Percentiles rank a stretch among this genome's conserved stretches.
These are phyloP conservation scores for Phaffomyces antillensis DNA, from an alignment of 805 yeast genomes.

Conservation along the genomic window DNA sequence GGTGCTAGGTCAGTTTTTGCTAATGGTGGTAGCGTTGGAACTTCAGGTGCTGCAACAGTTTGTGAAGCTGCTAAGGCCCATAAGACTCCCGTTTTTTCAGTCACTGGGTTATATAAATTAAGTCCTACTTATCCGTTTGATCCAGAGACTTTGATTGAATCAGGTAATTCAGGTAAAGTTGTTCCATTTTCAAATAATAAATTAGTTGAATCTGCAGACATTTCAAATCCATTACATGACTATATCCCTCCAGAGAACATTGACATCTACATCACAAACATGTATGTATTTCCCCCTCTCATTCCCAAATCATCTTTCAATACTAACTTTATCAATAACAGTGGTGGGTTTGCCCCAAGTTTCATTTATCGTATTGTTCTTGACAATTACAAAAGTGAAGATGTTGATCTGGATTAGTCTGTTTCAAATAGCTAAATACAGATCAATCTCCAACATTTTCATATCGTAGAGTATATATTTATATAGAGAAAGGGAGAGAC, in stretches of 20 bases:
- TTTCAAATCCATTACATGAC: conserved; percentile 83
- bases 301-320: no score
- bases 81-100: conserved; percentile 93
- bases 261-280: conserved; percentile 88
- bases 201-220: conserved; percentile 66
- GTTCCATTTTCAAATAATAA: conserved; percentile 65
- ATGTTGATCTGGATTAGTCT: conserved; percentile 48
- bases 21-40: conserved; percentile 89
- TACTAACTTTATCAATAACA: conserved; percentile 12
- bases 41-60: conserved; percentile 86
- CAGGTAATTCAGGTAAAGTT: conserved; percentile 91
- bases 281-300: conserved; percentile 29
- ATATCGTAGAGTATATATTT: neutral
- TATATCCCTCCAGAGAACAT: conserved; percentile 91
- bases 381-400: conserved; percentile 87
- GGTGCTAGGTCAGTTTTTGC: conserved; percentile 92
- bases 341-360: conserved; percentile 93
- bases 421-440: neutral
- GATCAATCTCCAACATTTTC: neutral
- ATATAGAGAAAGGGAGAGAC: neutral
- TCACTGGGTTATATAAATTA: conserved; percentile 88
- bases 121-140: conserved; percentile 85
- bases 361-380: conserved; percentile 91
- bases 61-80: conserved; percentile 95
- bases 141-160: conserved; percentile 77